Evolutionary conservation across 2,329 filamentous ascomycete species (phyloP), one percentile per base, ranked within the genome.

Genomic region (Bisporella sp.): DNA sequence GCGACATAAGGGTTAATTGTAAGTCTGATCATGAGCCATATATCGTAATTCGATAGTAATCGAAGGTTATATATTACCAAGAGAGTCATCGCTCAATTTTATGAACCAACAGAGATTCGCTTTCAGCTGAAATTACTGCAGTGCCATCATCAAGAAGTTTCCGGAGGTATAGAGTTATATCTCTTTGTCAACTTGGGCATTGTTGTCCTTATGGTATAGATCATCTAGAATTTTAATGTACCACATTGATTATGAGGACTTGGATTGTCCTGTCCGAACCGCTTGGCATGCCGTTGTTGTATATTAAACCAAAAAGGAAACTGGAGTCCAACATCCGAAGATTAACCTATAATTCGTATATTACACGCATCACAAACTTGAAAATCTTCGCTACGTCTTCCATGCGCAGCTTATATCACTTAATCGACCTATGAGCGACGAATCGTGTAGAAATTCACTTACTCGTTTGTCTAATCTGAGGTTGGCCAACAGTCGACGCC

Each of bases 21-120:
- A 13, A 77, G 66, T 9, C 75, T 74, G 41, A 76, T 73, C 69
- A 77, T 74, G 57, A 77, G 77, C 74, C 74, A 78, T 45, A 77
- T 68, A 6, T 73, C 74, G 51, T 73, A 72, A 32, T 72, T 73
- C 0, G 73, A 74, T 7, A 72, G 69, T 1, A 72, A 75, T 6
- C 75, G 69, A 3, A 78, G 64, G 57, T 77, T 74, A 54, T 76
- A 77, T 4, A 77, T 62, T 3, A 76, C 73, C 12, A 58, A 47
- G 11, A 78, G 64, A 0, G 73, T 68, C 71, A 77, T 77, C 8
- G 74, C 55, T 77, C 73, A 12, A 77, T 72, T 41, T 77, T 77
- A 28, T 77, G 69, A 0, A 74, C 67, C 0, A 73, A 74, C 32
- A 73, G 67, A 6, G 72, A 70, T 48, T 76, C 74, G 28, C 71